Base-by-base conservation (phyloP, 306 rosid species). In the Acacia melanoxylon region DNA sequence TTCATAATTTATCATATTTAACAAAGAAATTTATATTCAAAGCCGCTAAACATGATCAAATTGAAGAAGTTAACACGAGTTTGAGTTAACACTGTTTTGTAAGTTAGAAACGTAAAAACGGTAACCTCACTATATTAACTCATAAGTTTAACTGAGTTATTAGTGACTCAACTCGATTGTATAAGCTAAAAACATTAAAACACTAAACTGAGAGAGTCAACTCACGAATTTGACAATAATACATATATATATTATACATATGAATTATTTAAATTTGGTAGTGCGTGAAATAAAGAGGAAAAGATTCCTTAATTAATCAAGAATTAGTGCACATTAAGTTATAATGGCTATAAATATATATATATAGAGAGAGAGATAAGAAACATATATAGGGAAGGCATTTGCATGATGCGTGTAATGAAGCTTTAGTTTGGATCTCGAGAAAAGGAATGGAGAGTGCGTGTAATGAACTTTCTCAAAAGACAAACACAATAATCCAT, bases 381-480 rank as follows among this genome's bases (percentile, higher is more conserved):
- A 5, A 17, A 2, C 14, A 2, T 31, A 31, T 31, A 31, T 6
- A 6, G 9, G 8, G 42, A 41, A 71, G 37, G 35, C 37, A 14
- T 72, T 35, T 45, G 76, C 37, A 29, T 24, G 19, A 10, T 31
- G 11, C 17, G 31, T 74, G 78, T n/a, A 20, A 49, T 42, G 77
- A 19, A 48, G 15, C 15, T 17, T 27, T 9, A 11, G 45, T 74
- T 74, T 74, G 78, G 66, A 74, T 74, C 78, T 74, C 78, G 78
- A 74, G 78, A 74, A 72, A 31, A 33, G 44, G n/a, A 66, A 66
- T 66, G 3, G 41, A 33, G 71, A 44, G 35, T 63, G 40, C 44
- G 71, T 10, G 29, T 37, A 40, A 68, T n/a, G 14, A 35, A 17
- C 20, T 63, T 29, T 68, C 22, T 69, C 49, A 42, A 13, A 70